These are phyloP conservation scores for Microascus cirrosus DNA, from an alignment of 2,329 filamentous ascomycete genomes.

Conservation along the genomic window DNA sequence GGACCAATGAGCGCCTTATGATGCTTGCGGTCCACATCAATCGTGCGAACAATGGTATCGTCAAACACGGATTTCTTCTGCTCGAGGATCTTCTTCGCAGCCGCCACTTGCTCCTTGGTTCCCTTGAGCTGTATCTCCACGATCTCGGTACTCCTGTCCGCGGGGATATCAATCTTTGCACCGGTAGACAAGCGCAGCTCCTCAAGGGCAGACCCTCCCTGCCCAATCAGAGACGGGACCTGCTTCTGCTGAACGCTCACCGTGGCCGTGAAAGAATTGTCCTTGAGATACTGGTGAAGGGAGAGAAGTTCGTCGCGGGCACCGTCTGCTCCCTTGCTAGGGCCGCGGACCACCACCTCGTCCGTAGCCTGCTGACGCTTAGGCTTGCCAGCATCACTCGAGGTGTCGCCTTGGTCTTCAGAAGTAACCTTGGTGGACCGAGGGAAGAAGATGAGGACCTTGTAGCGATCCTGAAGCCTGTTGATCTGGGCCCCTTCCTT, in stretches of 20 bases:
- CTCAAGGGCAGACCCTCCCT: conserved; percentile 83
- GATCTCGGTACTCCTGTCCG: conserved; percentile 59
- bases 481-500: conserved; percentile 81
- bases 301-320: conserved; percentile 86
- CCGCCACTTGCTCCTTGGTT: conserved; percentile 79
- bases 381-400: conserved; percentile 50
- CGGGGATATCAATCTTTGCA: conserved; percentile 85
- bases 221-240: conserved; percentile 85
- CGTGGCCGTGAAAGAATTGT: conserved; percentile 70
- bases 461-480: conserved; percentile 83
- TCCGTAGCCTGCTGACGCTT: conserved; percentile 64
- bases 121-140: conserved; percentile 90
- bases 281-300: conserved; percentile 78
- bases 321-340: conserved; percentile 84
- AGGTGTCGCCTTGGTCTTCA: conserved; percentile 64
- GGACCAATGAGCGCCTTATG: conserved; percentile 83
- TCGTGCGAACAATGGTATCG: conserved; percentile 70
- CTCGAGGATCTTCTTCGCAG: conserved; percentile 82
- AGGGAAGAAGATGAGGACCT: conserved; percentile 92
- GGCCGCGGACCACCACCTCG: conserved; percentile 83
- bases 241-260: conserved; percentile 85
- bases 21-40: conserved; percentile 91
- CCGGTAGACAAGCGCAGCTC: conserved; percentile 75
- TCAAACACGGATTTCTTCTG: conserved; percentile 83
- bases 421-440: conserved; percentile 46